These are phyloP conservation scores for Dryadomyces quercus-mongolicae DNA, from an alignment of 2,329 filamentous ascomycete genomes.

Conservation along the genomic window DNA sequence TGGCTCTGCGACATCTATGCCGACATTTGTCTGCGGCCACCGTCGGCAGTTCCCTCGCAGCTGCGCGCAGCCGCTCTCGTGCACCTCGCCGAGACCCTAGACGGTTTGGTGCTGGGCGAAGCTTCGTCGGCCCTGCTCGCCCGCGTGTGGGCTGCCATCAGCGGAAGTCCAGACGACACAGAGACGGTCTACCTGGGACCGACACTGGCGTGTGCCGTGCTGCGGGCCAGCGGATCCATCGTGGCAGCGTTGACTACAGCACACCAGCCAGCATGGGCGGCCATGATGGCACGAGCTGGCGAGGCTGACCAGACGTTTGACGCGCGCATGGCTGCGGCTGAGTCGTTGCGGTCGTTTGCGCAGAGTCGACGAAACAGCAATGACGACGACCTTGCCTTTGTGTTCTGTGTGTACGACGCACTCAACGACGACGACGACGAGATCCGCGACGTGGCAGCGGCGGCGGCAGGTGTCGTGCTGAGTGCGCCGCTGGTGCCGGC, in stretches of 20 bases:
- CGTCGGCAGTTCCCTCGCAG: slow-evolving; percentile 22
- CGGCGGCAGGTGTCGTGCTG: slow-evolving; percentile 33
- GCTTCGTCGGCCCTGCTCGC: slow-evolving; percentile 30
- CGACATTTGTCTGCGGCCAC: slow-evolving; percentile 24
- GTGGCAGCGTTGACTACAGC: slow-evolving; percentile 18
- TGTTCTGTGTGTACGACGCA: slow-evolving; percentile 59
- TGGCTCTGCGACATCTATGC: slow-evolving; percentile 31
- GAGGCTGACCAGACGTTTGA: slow-evolving; percentile 48
- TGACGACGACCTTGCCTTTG: slow-evolving; percentile 39
- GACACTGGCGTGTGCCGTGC: slow-evolving; percentile 34
- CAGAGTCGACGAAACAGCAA: background rate
- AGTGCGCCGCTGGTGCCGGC: slow-evolving; percentile 29
- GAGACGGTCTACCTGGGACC: slow-evolving; percentile 26
- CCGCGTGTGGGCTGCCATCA: slow-evolving; percentile 18
- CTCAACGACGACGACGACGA: slow-evolving; percentile 91
- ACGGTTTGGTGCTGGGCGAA: slow-evolving; percentile 12
- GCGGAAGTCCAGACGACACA: slow-evolving; percentile 14
- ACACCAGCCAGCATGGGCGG: slow-evolving; percentile 29
- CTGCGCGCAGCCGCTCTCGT: slow-evolving; percentile 33
- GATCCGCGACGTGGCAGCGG: slow-evolving; percentile 54
- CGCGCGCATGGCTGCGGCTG: slow-evolving; percentile 46
- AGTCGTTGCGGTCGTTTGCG: slow-evolving; percentile 38
- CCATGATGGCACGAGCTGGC: slow-evolving; percentile 35
- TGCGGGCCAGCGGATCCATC: slow-evolving; percentile 35
- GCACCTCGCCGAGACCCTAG: slow-evolving; percentile 34